phyloP scores from a whole-genome alignment of 805 yeast genomes.

The Kuraishia ogatae region DNA sequence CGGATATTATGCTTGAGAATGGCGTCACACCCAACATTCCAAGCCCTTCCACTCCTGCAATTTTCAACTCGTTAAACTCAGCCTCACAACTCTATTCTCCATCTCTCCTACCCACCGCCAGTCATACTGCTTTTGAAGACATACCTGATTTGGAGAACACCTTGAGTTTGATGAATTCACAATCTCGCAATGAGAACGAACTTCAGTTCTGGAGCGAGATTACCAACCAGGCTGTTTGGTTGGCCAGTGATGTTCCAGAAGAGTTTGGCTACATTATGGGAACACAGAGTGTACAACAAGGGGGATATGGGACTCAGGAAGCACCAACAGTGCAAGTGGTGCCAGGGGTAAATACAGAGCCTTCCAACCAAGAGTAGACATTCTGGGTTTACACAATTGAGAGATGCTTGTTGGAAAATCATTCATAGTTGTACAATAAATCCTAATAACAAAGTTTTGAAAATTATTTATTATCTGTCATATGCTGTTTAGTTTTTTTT shows the following conservation, averaged over 20 bases:
- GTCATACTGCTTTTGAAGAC: conserved; percentile 21
- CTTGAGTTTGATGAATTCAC: conserved; percentile 13
- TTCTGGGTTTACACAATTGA: not conserved
- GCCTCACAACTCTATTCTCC: conserved; percentile 16
- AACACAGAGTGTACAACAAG: not conserved
- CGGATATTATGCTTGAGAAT: not conserved
- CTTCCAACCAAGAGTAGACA: not conserved
- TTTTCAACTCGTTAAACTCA: not conserved
- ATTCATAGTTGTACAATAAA: too few species aligned
- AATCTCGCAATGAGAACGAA: conserved; percentile 29
- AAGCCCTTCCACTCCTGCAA: not conserved
- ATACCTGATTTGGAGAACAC: conserved; percentile 25
- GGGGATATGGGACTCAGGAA: not conserved
- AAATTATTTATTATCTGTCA: not conserved
- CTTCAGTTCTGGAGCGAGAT: conserved; percentile 68
- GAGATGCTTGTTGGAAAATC: not conserved
- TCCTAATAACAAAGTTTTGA: too few species aligned
- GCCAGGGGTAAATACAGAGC: not conserved
- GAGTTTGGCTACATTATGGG: conserved; percentile 17
- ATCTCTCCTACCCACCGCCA: conserved; percentile 19
- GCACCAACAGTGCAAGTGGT: not conserved
- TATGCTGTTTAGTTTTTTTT: not conserved
- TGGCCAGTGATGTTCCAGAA: conserved; percentile 34
- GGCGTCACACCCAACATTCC: not conserved
- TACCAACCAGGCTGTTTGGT: conserved; percentile 71